Evolutionary conservation across 2,329 filamentous ascomycete genomes (phyloP), one percentile per base, ranked within the genome.

Genomic region (Chalara sp.): DNA sequence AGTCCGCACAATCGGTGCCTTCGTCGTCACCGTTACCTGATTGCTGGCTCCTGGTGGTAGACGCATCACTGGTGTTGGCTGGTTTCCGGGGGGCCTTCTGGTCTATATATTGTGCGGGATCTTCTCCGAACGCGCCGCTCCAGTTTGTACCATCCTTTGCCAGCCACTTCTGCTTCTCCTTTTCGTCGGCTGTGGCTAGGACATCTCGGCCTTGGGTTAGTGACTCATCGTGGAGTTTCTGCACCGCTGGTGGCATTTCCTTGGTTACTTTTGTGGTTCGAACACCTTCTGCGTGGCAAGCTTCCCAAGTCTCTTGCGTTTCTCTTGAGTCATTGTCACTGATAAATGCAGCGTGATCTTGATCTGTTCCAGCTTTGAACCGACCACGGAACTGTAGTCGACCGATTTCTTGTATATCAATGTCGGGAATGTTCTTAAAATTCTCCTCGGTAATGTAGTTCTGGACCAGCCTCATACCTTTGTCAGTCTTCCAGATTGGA

Each of bases 241-340:
- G 81, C 0, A 92, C 77, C 8, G 79, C 70, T 1, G 83, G 80
- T 0, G 90, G 88, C 0, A 96, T 74, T 61, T 95, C 86, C 29
- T 83, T 78, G 7, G 78, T 72, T 1, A 96, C 89, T 31, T 81
- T 78, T 50, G 83, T 79, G 11, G 76, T 70, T 2, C 93, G 82
- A 0, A 96, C 88, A 10, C 92, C 92, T 67, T 97, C 91, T 0
- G 89, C 83, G 40, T 86, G 81, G 66, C 92, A 96, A 0, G 90
- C 88, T 67, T 96, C 90, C 89, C 91, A 97, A 0, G 86, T 87
- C 70, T 97, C 92, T 57, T 89, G 95, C 0, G 91, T 96, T 72
- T 97, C 93, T 32, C 92, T 84, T 1, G 86, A 85, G 65, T 95
- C 84, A 62, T 95, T 96, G 67, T 95, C 88, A 45, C 83, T 80